These are phyloP conservation scores for Immersiella caudata DNA, from an alignment of 495 filamentous ascomycete species.

Conservation along the genomic window DNA sequence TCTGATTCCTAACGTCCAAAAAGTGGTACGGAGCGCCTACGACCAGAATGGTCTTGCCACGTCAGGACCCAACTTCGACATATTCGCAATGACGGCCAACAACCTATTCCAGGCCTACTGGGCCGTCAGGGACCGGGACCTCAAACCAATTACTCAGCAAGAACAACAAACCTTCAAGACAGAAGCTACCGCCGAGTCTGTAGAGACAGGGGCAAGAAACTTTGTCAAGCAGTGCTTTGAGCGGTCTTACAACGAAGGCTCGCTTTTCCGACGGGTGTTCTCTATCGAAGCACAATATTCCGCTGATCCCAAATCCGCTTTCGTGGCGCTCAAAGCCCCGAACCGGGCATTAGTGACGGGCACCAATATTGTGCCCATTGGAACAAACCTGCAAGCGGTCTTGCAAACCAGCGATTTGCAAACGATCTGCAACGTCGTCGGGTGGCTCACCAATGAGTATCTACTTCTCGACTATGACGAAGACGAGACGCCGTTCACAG, in stretches of 20 bases:
- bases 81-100: constrained; percentile 63
- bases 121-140: constrained; percentile 49
- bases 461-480: constrained; percentile 73
- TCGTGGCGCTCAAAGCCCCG: constrained; percentile 43
- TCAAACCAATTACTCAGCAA: constrained; percentile 57
- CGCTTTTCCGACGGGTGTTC: constrained; percentile 51
- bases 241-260: constrained; percentile 51
- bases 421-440: constrained; percentile 74
- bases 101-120: constrained; percentile 51
- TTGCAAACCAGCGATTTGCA: constrained; percentile 48
- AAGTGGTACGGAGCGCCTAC: constrained; percentile 58
- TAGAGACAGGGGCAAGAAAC: constrained; percentile 50
- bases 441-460: constrained; percentile 82
- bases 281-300: constrained; percentile 52
- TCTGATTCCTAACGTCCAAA: constrained; percentile 49
- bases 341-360: constrained; percentile 47
- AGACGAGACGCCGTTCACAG: constrained; percentile 70
- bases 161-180: constrained; percentile 55
- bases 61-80: constrained; percentile 55
- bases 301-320: constrained; percentile 45
- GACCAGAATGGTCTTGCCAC: constrained; percentile 62
- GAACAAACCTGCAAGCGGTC: constrained; percentile 46
- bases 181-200: constrained; percentile 46
- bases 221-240: constrained; percentile 56
- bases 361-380: constrained; percentile 51